phyloP scores from a whole-genome alignment of 176 grass and related monocot species.

The Lolium perenne region DNA sequence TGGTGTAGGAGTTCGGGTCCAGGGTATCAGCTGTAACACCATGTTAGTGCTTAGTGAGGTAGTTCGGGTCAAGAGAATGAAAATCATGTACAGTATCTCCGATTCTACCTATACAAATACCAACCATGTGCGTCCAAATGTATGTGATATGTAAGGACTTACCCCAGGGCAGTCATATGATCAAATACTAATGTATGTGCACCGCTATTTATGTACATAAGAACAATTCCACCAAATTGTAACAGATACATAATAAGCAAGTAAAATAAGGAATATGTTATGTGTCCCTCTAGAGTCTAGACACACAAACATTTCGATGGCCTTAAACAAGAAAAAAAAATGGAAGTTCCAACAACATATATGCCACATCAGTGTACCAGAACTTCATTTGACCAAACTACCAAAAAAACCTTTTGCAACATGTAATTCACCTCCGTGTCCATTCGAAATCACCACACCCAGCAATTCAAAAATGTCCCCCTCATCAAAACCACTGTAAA shows the following conservation, averaged over 20 bases:
- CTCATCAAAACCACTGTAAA: neutral
- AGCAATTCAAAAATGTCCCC: neutral
- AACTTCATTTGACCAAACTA: neutral
- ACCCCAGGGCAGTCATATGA: neutral
- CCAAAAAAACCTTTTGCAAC: neutral
- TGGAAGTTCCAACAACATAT: conserved; percentile 21
- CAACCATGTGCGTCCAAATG: neutral
- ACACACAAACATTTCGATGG: neutral
- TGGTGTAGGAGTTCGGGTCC: neutral
- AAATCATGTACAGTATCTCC: conserved; percentile 11
- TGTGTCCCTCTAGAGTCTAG: neutral
- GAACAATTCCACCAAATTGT: conserved; percentile 12
- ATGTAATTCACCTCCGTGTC: neutral
- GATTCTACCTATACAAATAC: neutral
- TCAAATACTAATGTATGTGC: neutral
- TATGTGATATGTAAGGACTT: conserved; percentile 1
- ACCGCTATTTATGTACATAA: neutral
- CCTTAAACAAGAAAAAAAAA: conserved; percentile 26
- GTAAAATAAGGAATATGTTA: neutral
- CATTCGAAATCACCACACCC: neutral
- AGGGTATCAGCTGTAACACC: neutral
- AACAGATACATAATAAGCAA: neutral
- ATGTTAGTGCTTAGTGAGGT: neutral
- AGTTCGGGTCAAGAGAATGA: neutral
- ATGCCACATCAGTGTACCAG: neutral